A percentile compares a stretch with the other conserved stretches of the same genome.
Conservation (phyloP, 768 basidiomycete genomes). For the Harrya chromipes region DNA sequence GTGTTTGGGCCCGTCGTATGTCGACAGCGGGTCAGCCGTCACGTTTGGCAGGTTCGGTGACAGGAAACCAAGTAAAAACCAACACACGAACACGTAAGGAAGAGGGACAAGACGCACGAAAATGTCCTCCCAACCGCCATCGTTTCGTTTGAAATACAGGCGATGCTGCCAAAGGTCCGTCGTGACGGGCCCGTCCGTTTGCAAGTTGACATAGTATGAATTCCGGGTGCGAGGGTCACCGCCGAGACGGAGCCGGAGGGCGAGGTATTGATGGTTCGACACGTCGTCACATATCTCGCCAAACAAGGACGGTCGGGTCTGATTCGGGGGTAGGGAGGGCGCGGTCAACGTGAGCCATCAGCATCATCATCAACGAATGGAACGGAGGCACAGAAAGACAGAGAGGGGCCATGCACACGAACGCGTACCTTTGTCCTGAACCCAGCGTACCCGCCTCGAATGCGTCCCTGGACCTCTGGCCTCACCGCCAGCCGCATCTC, state of each 20-base stretch:
- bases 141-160: constrained; percentile 67
- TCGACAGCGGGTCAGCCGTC: not conserved
- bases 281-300: constrained; percentile 85
- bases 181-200: constrained; percentile 77
- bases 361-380: too few relatives aligned
- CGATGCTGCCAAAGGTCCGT: constrained; percentile 95
- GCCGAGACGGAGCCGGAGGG: constrained; percentile 71
- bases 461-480: constrained; percentile 59
- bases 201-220: constrained; percentile 92
- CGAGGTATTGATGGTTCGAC: constrained; percentile 75
- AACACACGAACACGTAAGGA: too few relatives aligned
- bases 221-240: constrained; percentile 75
- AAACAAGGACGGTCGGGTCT: constrained; percentile 81
- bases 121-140: constrained; percentile 77
- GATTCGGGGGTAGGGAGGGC: too few relatives aligned
- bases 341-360: too few relatives aligned
- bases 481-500: constrained; percentile 70
- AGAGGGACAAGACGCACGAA: constrained; percentile 49
- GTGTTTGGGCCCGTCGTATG: too few relatives aligned
- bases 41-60: not conserved
- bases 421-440: constrained; percentile 74
- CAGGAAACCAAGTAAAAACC: too few relatives aligned
- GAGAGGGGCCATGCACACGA: too few relatives aligned
- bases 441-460: constrained; percentile 87
- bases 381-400: too few relatives aligned